Evolutionary conservation across 2,329 filamentous ascomycete species (phyloP).

Genomic region (Pseudodiploospora longispora): DNA sequence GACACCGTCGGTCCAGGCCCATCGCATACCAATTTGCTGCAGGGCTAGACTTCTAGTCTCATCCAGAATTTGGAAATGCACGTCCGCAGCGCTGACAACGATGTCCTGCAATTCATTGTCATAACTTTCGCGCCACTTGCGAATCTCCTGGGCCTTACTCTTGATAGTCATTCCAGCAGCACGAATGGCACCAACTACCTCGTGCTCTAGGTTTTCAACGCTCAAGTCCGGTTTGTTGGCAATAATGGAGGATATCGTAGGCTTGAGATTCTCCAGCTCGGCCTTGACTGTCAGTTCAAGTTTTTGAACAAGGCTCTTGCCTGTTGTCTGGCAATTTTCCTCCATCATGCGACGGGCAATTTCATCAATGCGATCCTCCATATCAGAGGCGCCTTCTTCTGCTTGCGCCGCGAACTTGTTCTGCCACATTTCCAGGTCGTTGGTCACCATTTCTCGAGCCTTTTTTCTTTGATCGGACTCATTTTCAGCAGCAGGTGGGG

Average conservation of each 20-base stretch:
- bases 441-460: slow-evolving; percentile 59
- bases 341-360: slow-evolving; percentile 48
- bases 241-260: slow-evolving; percentile 56
- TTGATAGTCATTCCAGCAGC: slow-evolving; percentile 65
- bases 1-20: slow-evolving; percentile 92
- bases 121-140: slow-evolving; percentile 67
- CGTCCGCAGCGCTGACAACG: slow-evolving; percentile 65
- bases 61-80: slow-evolving; percentile 75
- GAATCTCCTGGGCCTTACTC: slow-evolving; percentile 66
- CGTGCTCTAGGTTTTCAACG: slow-evolving; percentile 32
- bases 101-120: slow-evolving; percentile 60
- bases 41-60: slow-evolving; percentile 76
- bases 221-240: slow-evolving; percentile 38
- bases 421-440: slow-evolving; percentile 80
- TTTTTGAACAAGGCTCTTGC: slow-evolving; percentile 57
- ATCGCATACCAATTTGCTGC: slow-evolving; percentile 86
- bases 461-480: slow-evolving; percentile 49
- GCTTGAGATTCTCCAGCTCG: slow-evolving; percentile 59
- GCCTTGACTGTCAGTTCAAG: slow-evolving; percentile 60
- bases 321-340: slow-evolving; percentile 56
- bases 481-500: slow-evolving; percentile 36
- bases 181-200: slow-evolving; percentile 46
- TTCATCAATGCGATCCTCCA: slow-evolving; percentile 61
- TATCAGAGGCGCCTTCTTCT: slow-evolving; percentile 67
- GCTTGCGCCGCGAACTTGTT: slow-evolving; percentile 78